Conservation (phyloP, 768 basidiomycete genomes). For the Auricularia auricula-judae region DNA sequence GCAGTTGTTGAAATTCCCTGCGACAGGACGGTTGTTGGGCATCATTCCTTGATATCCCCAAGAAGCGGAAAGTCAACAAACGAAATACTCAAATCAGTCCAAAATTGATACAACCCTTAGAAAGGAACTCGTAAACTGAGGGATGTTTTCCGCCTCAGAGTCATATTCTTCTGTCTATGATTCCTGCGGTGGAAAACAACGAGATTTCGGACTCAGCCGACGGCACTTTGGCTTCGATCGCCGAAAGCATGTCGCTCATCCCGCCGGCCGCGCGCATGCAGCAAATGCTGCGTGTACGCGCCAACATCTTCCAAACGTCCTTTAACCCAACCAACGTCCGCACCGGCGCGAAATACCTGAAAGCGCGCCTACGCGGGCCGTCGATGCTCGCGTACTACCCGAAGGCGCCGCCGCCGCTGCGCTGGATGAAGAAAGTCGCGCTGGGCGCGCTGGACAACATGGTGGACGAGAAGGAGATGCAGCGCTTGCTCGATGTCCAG, state of each 20-base stretch:
- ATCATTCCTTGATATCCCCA: too few species aligned
- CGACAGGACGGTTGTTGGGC: too few species aligned
- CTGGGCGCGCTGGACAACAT: slow-evolving; percentile 33
- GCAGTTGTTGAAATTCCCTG: too few species aligned
- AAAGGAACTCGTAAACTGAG: too few species aligned
- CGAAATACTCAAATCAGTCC: too few species aligned
- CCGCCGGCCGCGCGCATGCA: neutral
- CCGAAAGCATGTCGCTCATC: neutral
- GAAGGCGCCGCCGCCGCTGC: slow-evolving; percentile 15
- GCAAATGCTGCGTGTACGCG: slow-evolving; percentile 36
- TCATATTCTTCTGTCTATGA: too few species aligned
- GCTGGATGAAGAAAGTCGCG: slow-evolving; percentile 47
- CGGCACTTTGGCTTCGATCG: neutral
- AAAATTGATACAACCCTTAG: too few species aligned
- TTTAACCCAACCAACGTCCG: slow-evolving; percentile 76
- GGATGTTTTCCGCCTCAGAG: too few species aligned
- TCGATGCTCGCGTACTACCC: slow-evolving; percentile 83
- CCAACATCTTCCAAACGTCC: slow-evolving; percentile 72
- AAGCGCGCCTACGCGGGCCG: slow-evolving; percentile 70
- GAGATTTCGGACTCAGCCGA: too few species aligned
- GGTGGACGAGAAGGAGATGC: slow-evolving; percentile 54
- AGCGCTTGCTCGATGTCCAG: slow-evolving; percentile 57
- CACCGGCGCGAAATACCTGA: slow-evolving; percentile 88
- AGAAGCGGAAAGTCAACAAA: too few species aligned
- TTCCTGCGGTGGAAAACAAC: neutral